These are phyloP conservation scores for Yarrowia bubula DNA, from an alignment of 805 yeast species.

Conservation along the genomic window DNA sequence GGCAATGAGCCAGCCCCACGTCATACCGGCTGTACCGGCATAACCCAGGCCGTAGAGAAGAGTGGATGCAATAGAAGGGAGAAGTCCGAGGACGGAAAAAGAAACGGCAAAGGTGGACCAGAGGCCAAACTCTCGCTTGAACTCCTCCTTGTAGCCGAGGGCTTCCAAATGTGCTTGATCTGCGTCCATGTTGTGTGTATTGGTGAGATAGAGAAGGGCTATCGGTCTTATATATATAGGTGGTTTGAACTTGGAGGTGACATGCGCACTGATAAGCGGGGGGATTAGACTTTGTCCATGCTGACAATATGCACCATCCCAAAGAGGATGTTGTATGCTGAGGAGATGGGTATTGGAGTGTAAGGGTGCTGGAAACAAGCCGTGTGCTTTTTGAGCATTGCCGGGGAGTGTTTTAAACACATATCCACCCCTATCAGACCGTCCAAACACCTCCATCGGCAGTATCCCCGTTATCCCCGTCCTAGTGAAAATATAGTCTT, in stretches of 20 bases:
- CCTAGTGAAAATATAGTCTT: background rate
- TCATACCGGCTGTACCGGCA: constrained; percentile 60
- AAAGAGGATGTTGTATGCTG: constrained; percentile 27
- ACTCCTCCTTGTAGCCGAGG: constrained; percentile 61
- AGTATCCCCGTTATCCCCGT: no score
- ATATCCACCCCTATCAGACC: no score
- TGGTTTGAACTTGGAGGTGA: background rate
- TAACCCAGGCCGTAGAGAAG: constrained; percentile 60
- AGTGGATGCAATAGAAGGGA: constrained; percentile 65
- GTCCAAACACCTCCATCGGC: no score
- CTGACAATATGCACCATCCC: constrained; percentile 5
- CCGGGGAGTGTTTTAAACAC: no score
- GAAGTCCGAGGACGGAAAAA: constrained; percentile 61
- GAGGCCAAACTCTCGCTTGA: constrained; percentile 58
- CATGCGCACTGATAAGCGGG: constrained; percentile 25
- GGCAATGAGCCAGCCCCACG: constrained; percentile 62
- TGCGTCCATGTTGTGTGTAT: constrained; percentile 28
- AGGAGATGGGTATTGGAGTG: background rate
- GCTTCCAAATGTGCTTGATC: constrained; percentile 34
- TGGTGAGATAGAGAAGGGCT: background rate
- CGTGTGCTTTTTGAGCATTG: no score
- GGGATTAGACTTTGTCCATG: background rate
- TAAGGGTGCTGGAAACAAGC: no score
- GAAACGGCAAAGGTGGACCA: constrained; percentile 62
- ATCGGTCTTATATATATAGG: background rate